Base-by-base conservation (phyloP, 1,139 yeast species). In the Diutina catenulata region DNA sequence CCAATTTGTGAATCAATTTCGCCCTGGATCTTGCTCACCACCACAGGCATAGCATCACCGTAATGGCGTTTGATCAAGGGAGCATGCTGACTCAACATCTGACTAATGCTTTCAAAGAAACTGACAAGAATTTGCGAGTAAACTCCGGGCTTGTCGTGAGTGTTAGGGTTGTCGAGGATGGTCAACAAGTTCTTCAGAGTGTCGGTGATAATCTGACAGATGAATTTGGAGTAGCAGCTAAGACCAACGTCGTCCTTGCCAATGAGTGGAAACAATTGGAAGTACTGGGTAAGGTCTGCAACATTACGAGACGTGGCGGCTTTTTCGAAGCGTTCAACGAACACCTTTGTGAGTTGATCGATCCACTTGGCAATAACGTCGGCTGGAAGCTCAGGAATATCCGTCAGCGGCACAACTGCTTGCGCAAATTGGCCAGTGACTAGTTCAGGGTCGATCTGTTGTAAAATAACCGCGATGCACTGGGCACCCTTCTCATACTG, bases 1-100 rank as follows among this genome's bases (percentile, higher is more conserved):
- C 94, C 94, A 19, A 93, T 81, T 51, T 91, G 98, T 11, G 88
- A 69, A 51, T 91, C 98, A 16, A 94, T 80, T 52, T 91, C 98
- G 41, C 73, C 66, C 55, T 91, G 95, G 26, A 91, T 79, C 41
- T 73, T 74, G 21, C 70, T 75, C 45, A 88, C 69, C 4, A 88
- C 88, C 37, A 67, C 68, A 3, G 69, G 60, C 64, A 88, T 76
- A 21, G 84, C 78, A 15, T 68, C 59, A 5, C 84, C 83, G 53
- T 93, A 91, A 50, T 79, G 80, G 39, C 68, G 68, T 38, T 70
- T 73, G 23, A 91, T 87, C 36, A 91, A 70, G 5, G 79, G 80
- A 0, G 93, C 76, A 55, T 91, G 98, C 52, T 87, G 95, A 29
- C 79, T 75, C 20, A 91, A 70, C 60, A 93, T 86, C 40, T 76